phyloP scores from a whole-genome alignment of 2,329 filamentous ascomycete genomes.

The Fusarium sp. region DNA sequence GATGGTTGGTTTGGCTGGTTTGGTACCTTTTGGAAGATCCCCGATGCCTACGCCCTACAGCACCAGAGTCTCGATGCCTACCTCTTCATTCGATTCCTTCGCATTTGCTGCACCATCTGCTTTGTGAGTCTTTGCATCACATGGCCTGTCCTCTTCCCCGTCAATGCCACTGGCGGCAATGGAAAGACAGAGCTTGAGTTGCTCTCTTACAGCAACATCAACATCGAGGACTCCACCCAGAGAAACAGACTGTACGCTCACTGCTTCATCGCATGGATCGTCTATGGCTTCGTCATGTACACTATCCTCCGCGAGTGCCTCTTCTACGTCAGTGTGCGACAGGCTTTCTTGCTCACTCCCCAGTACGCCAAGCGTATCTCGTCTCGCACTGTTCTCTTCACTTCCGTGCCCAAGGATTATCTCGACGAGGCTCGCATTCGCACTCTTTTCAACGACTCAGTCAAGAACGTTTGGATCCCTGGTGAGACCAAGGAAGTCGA shows the following conservation, averaged over 20 bases:
- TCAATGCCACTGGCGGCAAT: slow-evolving; percentile 84
- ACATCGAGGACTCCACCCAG: slow-evolving; percentile 59
- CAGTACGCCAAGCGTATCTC: slow-evolving; percentile 86
- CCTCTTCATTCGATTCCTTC: slow-evolving; percentile 86
- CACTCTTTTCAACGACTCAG: slow-evolving; percentile 80
- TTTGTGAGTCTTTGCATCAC: slow-evolving; percentile 83
- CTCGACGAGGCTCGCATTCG: slow-evolving; percentile 78
- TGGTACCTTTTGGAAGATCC: slow-evolving; percentile 68
- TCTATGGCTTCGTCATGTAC: slow-evolving; percentile 88
- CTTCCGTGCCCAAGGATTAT: slow-evolving; percentile 82
- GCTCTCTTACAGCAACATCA: slow-evolving; percentile 54
- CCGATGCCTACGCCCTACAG: slow-evolving; percentile 83
- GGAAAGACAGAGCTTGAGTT: slow-evolving; percentile 69
- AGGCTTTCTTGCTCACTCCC: slow-evolving; percentile 90
- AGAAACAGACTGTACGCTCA: slow-evolving; percentile 82
- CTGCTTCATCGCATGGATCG: slow-evolving; percentile 81
- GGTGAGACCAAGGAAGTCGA: slow-evolving; percentile 80
- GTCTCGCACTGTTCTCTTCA: slow-evolving; percentile 92
- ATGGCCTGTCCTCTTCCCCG: slow-evolving; percentile 84
- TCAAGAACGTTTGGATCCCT: slow-evolving; percentile 86
- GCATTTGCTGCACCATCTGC: slow-evolving; percentile 79
- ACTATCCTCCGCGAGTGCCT: slow-evolving; percentile 90
- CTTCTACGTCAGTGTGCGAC: slow-evolving; percentile 92
- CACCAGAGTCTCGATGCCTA: slow-evolving; percentile 91
- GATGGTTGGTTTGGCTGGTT: slow-evolving; percentile 72